Base-by-base conservation (phyloP, 176 grass and related monocot species). In the Musa troglodytarum region DNA sequence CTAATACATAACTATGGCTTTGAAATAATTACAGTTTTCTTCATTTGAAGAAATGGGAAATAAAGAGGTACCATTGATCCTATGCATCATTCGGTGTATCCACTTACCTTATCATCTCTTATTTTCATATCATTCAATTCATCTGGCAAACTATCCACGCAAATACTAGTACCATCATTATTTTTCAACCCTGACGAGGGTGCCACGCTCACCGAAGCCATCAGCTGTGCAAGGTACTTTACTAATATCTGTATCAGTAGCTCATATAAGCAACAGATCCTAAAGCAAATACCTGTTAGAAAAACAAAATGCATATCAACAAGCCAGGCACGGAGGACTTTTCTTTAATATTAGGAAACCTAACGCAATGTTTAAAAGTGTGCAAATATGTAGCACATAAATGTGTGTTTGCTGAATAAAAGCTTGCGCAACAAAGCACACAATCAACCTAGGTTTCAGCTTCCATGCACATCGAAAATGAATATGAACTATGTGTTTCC, bases 111-210 rank as follows among this genome's bases (percentile, higher is more conserved):
- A 55, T 92, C 89, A 58, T 92, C 86, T 84, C 86, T 83, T 78
- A 92, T 84, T 67, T 84, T 88, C 86, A 92, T 84, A 63, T 88
- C 81, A 77, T 82, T 88, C 83, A 92, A 88, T 88, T 84, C 86
- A 82, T 80, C 86, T 2, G 86, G 83, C 67, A 92, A 78, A 13
- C 34, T 86, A 61, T 92, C 83, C 52, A 87, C 70, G 10, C 72
- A 74, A 61, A 87, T 78, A 77, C 81, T 86, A 69, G 74, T 86
- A 11, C 58, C 73, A 20, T 63, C 69, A 28, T 66, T 63, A 78
- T 86, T 86, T 77, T 83, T 88, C 52, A 82, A 49, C 55, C 78
- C 76, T 53, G 81, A 86, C 63, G 75, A n/a, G 15, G 81, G 76
- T 11, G 61, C 63, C 15, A 82, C 79, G 63, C 81, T 81, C 52